Evolutionary conservation across 23 red algal genomes (phyloP), one percentile per base, ranked within the genome.

Genomic region (Chondrus crispus): DNA sequence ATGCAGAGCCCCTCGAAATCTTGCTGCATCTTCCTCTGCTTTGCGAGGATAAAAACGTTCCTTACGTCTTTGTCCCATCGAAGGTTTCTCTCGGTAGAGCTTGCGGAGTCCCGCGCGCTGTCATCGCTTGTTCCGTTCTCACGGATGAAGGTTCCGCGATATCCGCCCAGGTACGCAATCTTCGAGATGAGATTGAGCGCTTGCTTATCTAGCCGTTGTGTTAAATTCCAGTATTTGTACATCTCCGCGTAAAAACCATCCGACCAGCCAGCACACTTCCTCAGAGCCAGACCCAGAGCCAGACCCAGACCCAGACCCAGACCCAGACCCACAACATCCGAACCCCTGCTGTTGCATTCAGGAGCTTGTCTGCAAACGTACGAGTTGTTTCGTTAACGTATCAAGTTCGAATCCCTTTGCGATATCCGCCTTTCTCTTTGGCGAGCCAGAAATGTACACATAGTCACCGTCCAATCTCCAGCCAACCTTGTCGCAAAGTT

Each of bases 31-130:
- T 95, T 16, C 97, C 97, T n/a, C 64, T 98, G 46, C 85, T 98
- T 8, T 95, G 93, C 71, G 97, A 98, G 88, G 97, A 98, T 79
- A 98, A 98, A 79, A 95, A 95, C 76, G 93, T 96, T n/a, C 97
- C 97, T 9, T 98, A 98, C 54, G 97, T 98, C 4, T 98, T 96
- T 80, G 97, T 98, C 18, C 88, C 97, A 22, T 96, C 93, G 16
- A 98, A 98, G 73, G 80, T 88, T 8, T 87, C 85, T 28, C 92
- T 98, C 10, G 97, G 97, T 32, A 85, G 97, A 1, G 97, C 97
- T 19, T 98, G 97, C 69, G 97, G 97, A 2, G 97, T 98, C 1
- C 90, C 93, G 8, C 90, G 97, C 5, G 51, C 93, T 28, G 97
- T 98, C 19, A 98, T 98, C 57, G 93, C 97, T 5, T 96, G 97